phyloP scores from a whole-genome alignment of 2,329 filamentous ascomycete genomes.

The Pseudogymnoascus sp. region DNA sequence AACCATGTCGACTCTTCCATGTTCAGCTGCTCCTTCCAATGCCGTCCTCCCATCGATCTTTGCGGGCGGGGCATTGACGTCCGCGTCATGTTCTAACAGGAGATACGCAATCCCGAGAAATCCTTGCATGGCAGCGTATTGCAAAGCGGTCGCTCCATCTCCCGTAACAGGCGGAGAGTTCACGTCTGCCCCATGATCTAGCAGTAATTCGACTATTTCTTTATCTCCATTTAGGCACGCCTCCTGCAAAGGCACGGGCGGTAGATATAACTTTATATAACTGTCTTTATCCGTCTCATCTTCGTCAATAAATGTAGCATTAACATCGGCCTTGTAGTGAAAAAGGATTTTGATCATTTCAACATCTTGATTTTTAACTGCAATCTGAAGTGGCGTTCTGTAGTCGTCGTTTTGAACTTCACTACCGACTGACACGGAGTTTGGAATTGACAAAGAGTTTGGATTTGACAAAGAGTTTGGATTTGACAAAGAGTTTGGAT shows the following conservation, averaged over 20 bases:
- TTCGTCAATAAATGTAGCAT: neutral
- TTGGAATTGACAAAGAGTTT: no score
- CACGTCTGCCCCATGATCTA: neutral
- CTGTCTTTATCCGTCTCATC: neutral
- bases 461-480: no score
- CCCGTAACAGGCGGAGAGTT: neutral
- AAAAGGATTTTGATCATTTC: neutral
- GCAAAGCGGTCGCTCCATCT: neutral
- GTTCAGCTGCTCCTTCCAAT: slow-evolving; percentile 27
- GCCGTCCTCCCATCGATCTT: slow-evolving; percentile 18
- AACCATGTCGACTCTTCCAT: slow-evolving; percentile 27
- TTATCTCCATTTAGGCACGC: no score
- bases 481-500: no score
- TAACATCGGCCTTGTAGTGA: neutral
- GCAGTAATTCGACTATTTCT: neutral
- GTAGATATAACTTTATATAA: neutral
- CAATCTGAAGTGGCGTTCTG: neutral
- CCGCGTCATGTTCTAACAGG: neutral
- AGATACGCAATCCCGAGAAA: neutral
- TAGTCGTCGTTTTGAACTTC: neutral
- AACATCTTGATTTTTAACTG: neutral
- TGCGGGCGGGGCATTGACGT: neutral
- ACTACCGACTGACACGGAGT: neutral
- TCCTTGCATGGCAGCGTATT: neutral
- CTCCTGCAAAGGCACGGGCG: neutral